A percentile compares a stretch with the other conserved stretches of the same genome.
phyloP scores from a whole-genome alignment of 2,329 filamentous ascomycete genomes.

The Aureobasidium sp. region DNA sequence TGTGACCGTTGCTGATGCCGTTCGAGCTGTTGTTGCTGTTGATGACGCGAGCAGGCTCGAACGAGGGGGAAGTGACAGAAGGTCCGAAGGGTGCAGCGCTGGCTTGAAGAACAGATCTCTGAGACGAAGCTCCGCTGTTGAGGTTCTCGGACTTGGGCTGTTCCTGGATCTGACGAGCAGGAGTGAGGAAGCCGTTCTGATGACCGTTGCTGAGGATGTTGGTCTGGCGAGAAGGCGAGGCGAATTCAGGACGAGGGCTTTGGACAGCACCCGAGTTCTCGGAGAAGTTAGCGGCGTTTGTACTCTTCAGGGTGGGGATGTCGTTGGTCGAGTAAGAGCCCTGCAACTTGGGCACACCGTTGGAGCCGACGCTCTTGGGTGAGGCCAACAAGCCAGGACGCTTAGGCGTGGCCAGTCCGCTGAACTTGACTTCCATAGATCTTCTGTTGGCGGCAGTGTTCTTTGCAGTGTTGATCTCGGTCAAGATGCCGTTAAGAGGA shows the following conservation, averaged over 20 bases:
- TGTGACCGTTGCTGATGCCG: constrained; percentile 1
- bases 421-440: constrained; percentile 42
- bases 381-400: constrained; percentile 45
- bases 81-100: constrained; percentile 75
- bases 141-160: constrained; percentile 41
- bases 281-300: constrained; percentile 35
- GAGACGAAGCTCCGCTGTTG: constrained; percentile 49
- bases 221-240: constrained; percentile 13
- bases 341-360: constrained; percentile 66
- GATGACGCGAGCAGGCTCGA: background rate
- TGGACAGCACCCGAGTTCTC: constrained; percentile 47
- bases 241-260: constrained; percentile 14
- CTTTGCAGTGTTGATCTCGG: constrained; percentile 34
- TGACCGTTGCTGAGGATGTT: constrained; percentile 53
- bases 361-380: constrained; percentile 51
- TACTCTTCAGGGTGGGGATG: constrained; percentile 68
- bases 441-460: constrained; percentile 39
- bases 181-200: constrained; percentile 30
- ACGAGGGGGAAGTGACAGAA: constrained; percentile 36
- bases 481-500: constrained; percentile 33
- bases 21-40: background rate
- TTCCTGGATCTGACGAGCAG: constrained; percentile 52
- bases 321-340: constrained; percentile 88
- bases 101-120: constrained; percentile 69
- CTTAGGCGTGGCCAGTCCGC: constrained; percentile 36